Conservation (phyloP, 345 rosid genomes). For the Gossypium ekmanianum region DNA sequence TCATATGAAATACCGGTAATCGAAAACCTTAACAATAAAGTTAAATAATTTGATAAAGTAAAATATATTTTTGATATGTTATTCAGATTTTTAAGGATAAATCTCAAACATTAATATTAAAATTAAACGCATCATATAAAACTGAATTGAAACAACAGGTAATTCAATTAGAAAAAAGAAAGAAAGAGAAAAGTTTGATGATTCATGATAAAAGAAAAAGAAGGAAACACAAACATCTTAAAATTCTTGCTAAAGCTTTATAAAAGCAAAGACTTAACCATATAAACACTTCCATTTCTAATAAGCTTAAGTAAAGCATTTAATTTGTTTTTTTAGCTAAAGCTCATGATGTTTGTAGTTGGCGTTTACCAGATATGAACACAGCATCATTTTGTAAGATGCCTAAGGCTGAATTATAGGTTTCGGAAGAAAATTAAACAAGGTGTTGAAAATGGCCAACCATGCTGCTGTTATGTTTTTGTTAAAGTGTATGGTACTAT, state of each 20-base stretch:
- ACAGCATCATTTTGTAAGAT: too few species aligned
- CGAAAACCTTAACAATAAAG: background rate
- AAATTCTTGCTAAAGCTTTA: background rate
- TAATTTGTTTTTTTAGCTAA: too few species aligned
- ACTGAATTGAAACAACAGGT: background rate
- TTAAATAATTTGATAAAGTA: background rate
- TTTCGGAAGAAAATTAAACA: too few species aligned
- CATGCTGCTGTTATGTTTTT: too few species aligned
- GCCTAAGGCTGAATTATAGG: too few species aligned
- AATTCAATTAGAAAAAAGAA: background rate
- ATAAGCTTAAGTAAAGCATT: background rate
- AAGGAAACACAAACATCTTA: background rate
- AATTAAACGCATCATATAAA: too few species aligned
- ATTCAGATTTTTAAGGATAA: too few species aligned
- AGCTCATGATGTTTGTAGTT: too few species aligned
- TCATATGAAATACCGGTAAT: background rate
- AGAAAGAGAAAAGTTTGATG: constrained; percentile 1
- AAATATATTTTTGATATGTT: background rate
- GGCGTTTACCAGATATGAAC: too few species aligned
- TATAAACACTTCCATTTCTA: background rate
- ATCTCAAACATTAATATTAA: too few species aligned
- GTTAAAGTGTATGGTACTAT: too few species aligned
- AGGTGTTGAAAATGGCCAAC: too few species aligned
- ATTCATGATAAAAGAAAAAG: constrained; percentile 11
- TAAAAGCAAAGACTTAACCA: constrained; percentile 16